phyloP scores from a whole-genome alignment of 2,329 filamentous ascomycete species.

The Microcyclospora tardicrescens region DNA sequence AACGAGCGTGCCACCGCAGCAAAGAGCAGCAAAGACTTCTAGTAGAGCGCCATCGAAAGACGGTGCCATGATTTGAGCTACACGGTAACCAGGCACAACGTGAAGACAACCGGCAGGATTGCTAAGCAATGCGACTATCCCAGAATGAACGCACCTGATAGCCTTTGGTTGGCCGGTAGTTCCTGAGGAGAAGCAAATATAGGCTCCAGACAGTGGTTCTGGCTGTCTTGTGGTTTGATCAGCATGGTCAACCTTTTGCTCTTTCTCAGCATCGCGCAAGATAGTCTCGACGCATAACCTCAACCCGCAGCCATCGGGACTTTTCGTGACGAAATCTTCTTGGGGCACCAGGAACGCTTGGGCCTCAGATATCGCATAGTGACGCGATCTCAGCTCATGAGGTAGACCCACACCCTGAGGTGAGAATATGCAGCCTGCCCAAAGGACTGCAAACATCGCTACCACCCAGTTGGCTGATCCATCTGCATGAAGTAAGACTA shows the following conservation, averaged over 20 bases:
- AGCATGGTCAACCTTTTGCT: no score
- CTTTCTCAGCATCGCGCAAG: neutral
- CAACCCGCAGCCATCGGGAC: neutral
- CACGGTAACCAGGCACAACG: neutral
- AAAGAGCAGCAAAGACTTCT: slow-evolving; percentile 1
- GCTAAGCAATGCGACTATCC: neutral
- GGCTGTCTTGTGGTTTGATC: neutral
- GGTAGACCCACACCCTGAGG: slow-evolving; percentile 1
- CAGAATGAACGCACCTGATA: slow-evolving; percentile 1
- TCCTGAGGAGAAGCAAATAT: slow-evolving; percentile 3
- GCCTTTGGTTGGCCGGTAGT: slow-evolving; percentile 2
- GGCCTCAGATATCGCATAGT: slow-evolving; percentile 1
- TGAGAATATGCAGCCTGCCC: slow-evolving; percentile 2
- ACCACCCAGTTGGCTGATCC: slow-evolving; percentile 2
- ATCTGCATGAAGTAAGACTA: slow-evolving; percentile 2
- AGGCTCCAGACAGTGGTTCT: neutral
- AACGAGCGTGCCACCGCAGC: neutral
- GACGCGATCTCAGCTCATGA: slow-evolving; percentile 1
- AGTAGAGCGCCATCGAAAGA: slow-evolving; percentile 3
- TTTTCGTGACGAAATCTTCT: no score
- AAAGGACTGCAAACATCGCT: slow-evolving; percentile 1
- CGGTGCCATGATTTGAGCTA: slow-evolving; percentile 1
- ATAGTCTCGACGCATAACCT: slow-evolving; percentile 1
- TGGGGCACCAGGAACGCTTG: slow-evolving; percentile 1
- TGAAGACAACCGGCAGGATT: neutral